phyloP scores from a whole-genome alignment of 768 basidiomycete genomes.

The Leccinum variicolor region DNA sequence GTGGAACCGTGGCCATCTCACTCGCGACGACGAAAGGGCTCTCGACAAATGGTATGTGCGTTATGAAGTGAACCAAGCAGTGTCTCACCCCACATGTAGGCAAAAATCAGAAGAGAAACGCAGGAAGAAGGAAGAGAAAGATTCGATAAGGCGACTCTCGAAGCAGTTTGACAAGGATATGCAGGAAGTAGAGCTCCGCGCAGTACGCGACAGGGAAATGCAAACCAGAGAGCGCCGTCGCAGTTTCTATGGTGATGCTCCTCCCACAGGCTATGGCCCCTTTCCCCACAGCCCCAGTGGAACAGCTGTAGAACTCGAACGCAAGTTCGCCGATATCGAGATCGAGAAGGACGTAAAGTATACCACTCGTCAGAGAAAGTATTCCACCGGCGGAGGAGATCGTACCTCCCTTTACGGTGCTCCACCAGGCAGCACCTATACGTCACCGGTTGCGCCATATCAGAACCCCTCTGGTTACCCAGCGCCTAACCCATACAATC shows the following conservation, averaged over 20 bases:
- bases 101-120: constrained; percentile 46
- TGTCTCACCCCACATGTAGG: constrained; percentile 34
- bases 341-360: constrained; percentile 30
- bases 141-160: constrained; percentile 36
- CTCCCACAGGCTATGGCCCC: constrained; percentile 24
- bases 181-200: constrained; percentile 52
- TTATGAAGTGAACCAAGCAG: background rate
- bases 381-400: constrained; percentile 41
- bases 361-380: constrained; percentile 40
- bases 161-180: constrained; percentile 41
- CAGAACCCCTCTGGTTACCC: constrained; percentile 29
- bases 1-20: constrained; percentile 46
- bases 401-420: constrained; percentile 22
- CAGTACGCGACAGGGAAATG: constrained; percentile 56
- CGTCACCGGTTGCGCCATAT: constrained; percentile 29
- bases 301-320: constrained; percentile 35
- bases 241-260: constrained; percentile 45
- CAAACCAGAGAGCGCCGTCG: constrained; percentile 49
- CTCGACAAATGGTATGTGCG: constrained; percentile 44
- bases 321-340: constrained; percentile 34
- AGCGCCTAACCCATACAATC: constrained; percentile 24
- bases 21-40: constrained; percentile 38
- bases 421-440: constrained; percentile 12
- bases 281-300: constrained; percentile 24
- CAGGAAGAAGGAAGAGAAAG: constrained; percentile 51